phyloP scores from a whole-genome alignment of 208 protist genomes.

The Trypanosoma cruzi region DNA sequence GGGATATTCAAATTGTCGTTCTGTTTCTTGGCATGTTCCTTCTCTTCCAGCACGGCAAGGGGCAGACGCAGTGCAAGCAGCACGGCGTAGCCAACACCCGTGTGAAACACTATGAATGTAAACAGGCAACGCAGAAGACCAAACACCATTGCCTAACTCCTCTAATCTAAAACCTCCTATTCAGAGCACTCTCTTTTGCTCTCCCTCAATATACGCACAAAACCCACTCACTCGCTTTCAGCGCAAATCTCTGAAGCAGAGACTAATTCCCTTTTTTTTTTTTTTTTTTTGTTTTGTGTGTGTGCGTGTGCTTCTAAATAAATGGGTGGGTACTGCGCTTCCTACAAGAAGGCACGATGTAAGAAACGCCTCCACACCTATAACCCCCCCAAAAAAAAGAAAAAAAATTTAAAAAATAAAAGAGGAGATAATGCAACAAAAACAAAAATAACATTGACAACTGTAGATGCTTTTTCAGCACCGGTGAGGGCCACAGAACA shows the following conservation, averaged over 20 bases:
- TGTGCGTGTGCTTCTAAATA: neutral
- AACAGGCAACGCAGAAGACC: slow-evolving; percentile 11
- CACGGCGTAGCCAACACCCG: slow-evolving; percentile 53
- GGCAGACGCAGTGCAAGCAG: slow-evolving; percentile 33
- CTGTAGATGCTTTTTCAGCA: neutral
- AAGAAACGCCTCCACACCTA: neutral
- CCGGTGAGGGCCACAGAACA: too few relatives aligned
- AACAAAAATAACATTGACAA: too few relatives aligned
- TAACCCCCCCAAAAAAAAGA: neutral
- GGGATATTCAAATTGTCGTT: slow-evolving; percentile 3
- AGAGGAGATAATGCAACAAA: neutral
- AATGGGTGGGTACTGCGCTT: neutral
- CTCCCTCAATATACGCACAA: too few relatives aligned
- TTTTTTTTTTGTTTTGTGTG: neutral
- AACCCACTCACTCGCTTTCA: too few relatives aligned
- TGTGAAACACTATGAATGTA: slow-evolving; percentile 36
- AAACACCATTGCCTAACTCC: slow-evolving; percentile 10
- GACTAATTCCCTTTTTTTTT: neutral
- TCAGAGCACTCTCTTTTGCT: neutral
- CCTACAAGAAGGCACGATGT: too few relatives aligned
- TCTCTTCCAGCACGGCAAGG: neutral
- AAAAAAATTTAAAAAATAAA: slow-evolving; percentile 1
- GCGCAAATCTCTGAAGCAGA: too few relatives aligned
- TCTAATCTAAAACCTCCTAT: neutral
- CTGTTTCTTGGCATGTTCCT: neutral